Evolutionary conservation across 1,284 basidiomycete genomes (phyloP).

Genomic region (Fistulinella staudtii): DNA sequence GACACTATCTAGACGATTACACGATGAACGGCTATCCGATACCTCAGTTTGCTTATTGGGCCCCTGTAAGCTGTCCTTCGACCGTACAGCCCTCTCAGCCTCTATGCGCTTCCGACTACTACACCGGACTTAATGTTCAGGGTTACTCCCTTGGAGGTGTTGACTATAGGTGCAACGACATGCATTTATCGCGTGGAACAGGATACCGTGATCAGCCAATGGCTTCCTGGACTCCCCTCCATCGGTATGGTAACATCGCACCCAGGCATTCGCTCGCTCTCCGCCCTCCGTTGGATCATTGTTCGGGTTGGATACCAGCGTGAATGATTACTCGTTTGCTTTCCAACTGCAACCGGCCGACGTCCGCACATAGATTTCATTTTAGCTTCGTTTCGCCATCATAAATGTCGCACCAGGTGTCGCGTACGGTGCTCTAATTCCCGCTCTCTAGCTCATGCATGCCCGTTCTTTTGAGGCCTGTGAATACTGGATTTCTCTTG

Average conservation of each 20-base stretch:
- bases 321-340: slow-evolving; percentile 29
- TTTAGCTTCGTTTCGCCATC: slow-evolving; percentile 19
- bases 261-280: slow-evolving; percentile 38
- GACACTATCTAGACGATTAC: slow-evolving; percentile 16
- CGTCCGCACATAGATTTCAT: slow-evolving; percentile 26
- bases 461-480: slow-evolving; percentile 33
- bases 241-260: slow-evolving; percentile 40
- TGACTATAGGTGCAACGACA: slow-evolving; percentile 48
- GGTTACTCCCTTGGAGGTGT: slow-evolving; percentile 58
- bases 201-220: slow-evolving; percentile 35
- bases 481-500: slow-evolving; percentile 36
- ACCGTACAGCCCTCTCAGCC: slow-evolving; percentile 52
- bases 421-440: slow-evolving; percentile 32
- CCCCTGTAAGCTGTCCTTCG: slow-evolving; percentile 33
- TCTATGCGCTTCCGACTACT: slow-evolving; percentile 49
- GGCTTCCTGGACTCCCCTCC: slow-evolving; percentile 40
- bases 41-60: slow-evolving; percentile 42
- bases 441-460: slow-evolving; percentile 34
- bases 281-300: slow-evolving; percentile 38
- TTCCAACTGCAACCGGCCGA: slow-evolving; percentile 18
- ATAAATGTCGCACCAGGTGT: slow-evolving; percentile 27
- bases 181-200: slow-evolving; percentile 42
- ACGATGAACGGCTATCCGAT: slow-evolving; percentile 9
- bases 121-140: slow-evolving; percentile 43
- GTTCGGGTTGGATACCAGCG: slow-evolving; percentile 50